Evolutionary conservation across 129 eudicot species (phyloP), one percentile per base, ranked within the genome.

Genomic region (Escallonia herrerae): DNA sequence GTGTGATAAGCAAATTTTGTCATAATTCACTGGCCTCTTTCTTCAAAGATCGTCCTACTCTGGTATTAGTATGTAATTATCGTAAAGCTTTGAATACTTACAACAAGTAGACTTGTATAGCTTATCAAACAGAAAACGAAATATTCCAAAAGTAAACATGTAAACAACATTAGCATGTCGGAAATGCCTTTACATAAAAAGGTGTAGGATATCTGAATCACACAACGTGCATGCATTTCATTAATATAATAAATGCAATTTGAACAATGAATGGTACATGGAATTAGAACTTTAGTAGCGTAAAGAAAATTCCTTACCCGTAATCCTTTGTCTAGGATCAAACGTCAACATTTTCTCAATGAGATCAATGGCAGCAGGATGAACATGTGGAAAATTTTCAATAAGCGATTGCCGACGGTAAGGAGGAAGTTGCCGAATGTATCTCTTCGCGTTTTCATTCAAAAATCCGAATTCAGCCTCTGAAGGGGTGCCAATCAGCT

Each of bases 401-500:
- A 68, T 65, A 63, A 91, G 72, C 38, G 97, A 88, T 64, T 87
- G 96, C 15, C 90, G 85, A 15, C 56, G 84, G 59, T 80, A 79
- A 63, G 72, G 84, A 46, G 82, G 81, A 53, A 84, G 85, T 75
- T 87, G 95, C n/a, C 96, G 72, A 71, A 91, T 85, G 78, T 91
- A 91, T 81, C 87, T 72, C 72, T 87, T 91, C 38, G 95, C 96
- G 72, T 85, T 79, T 68, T 91, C 95, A 71, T 81, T 87, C 22
- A 91, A 61, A 75, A 81, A 85, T 42, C 84, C 97, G 63, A 91
- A 51, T 61, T 91, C 97, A 15, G 87, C 76, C 79, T 91, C 97
- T 40, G 97, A 82, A 39, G 97, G 97, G 43, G 95, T 87, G 52
- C 97, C 97, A 68, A 91, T 83, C 51, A 91, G 76, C 97, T 91